A percentile compares a stretch with the other conserved stretches of the same genome.
Conservation (phyloP, 306 rosid genomes). For the Cucurbita moschata region DNA sequence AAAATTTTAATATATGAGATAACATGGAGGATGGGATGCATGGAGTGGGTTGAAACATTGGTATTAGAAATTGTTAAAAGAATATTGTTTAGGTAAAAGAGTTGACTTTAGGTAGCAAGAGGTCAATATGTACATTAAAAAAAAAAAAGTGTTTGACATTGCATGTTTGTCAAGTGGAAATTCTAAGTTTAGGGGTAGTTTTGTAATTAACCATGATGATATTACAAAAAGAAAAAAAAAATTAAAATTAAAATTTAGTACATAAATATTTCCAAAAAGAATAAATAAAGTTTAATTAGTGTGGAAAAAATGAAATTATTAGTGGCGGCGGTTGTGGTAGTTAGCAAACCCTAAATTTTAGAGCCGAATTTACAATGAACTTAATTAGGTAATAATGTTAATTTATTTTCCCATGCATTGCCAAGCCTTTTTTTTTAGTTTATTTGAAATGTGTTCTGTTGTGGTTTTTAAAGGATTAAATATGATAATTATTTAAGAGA, state of each 20-base stretch:
- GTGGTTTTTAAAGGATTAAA: too few species aligned
- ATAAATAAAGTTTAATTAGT: not conserved
- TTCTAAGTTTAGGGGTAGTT: not conserved
- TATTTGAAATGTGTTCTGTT: not conserved
- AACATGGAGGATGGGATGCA: not conserved
- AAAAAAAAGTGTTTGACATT: not conserved
- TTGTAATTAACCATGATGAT: too few species aligned
- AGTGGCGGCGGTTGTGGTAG: not conserved
- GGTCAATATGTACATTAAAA: not conserved
- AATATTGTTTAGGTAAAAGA: not conserved
- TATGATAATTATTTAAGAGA: too few species aligned
- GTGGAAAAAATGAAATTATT: not conserved
- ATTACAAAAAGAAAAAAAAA: not conserved
- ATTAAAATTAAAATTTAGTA: not conserved
- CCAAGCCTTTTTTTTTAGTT: not conserved
- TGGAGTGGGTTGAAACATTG: conserved; percentile 4
- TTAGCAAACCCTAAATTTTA: not conserved
- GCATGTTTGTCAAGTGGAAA: not conserved
- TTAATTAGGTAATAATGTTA: not conserved
- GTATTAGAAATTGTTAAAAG: not conserved
- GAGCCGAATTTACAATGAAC: not conserved
- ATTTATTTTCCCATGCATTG: conserved; percentile 12
- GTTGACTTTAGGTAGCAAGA: not conserved
- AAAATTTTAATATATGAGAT: too few species aligned
- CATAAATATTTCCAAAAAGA: too few species aligned